Percentiles rank a stretch among this genome's conserved stretches.
Conservation (phyloP, 2,329 filamentous ascomycete species). For the Aspergillus calidoustus region DNA sequence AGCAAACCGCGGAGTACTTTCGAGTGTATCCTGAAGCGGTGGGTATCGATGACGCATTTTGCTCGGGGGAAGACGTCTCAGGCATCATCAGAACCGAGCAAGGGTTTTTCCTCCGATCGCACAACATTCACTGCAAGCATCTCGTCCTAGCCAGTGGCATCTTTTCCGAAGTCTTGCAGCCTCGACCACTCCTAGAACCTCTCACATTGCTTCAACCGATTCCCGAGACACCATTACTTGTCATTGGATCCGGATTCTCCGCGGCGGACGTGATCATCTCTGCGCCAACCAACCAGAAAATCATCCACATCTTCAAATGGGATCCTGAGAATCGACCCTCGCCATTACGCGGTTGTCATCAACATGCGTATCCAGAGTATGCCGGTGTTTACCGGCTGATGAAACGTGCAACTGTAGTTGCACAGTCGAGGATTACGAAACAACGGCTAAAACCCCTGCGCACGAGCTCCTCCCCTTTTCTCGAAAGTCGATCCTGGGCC, state of each 20-base stretch:
- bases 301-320: slow-evolving; percentile 67
- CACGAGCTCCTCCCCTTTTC: slow-evolving; percentile 51
- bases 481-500: slow-evolving; percentile 55
- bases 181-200: slow-evolving; percentile 54
- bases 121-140: slow-evolving; percentile 59
- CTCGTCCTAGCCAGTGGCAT: slow-evolving; percentile 64
- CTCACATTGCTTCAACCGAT: slow-evolving; percentile 42
- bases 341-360: slow-evolving; percentile 62
- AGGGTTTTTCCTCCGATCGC: slow-evolving; percentile 57
- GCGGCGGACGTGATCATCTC: slow-evolving; percentile 66
- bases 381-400: slow-evolving; percentile 64
- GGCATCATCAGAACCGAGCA: slow-evolving; percentile 49
- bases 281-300: slow-evolving; percentile 52
- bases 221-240: slow-evolving; percentile 51
- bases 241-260: slow-evolving; percentile 66
- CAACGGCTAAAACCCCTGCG: slow-evolving; percentile 35
- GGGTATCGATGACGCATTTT: slow-evolving; percentile 55
- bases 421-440: slow-evolving; percentile 24
- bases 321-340: slow-evolving; percentile 59
- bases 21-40: slow-evolving; percentile 58
- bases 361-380: slow-evolving; percentile 66
- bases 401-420: slow-evolving; percentile 54
- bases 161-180: slow-evolving; percentile 59
- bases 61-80: slow-evolving; percentile 47
- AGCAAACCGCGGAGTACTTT: slow-evolving; percentile 61